Conservation (phyloP, 257 asterid genomes). For the Avicennia marina region DNA sequence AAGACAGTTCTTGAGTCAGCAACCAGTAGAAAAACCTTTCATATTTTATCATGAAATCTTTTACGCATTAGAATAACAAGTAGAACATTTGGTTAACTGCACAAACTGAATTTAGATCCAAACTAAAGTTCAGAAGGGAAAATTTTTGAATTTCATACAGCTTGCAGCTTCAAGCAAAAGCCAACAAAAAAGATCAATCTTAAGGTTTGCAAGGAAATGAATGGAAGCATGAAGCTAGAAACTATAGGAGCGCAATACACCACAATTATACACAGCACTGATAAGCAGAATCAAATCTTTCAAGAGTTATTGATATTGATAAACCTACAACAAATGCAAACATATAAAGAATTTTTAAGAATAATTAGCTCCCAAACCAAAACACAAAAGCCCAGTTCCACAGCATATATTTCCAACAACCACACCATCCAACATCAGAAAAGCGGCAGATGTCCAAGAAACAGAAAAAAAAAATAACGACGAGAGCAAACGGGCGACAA, state of each 20-base stretch:
- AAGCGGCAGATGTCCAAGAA: not conserved
- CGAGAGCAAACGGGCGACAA: not conserved
- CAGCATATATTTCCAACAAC: not conserved
- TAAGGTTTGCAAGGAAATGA: not conserved
- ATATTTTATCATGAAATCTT: too few species aligned
- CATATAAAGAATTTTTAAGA: not conserved
- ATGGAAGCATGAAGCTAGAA: not conserved
- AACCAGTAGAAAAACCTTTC: not conserved
- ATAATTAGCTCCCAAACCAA: not conserved
- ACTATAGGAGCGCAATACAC: not conserved
- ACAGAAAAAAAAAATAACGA: not conserved
- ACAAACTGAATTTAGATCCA: not conserved
- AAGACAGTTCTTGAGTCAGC: too few species aligned
- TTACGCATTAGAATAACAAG: too few species aligned
- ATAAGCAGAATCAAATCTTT: not conserved
- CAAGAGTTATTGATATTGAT: not conserved
- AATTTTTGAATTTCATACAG: not conserved
- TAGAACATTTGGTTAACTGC: not conserved
- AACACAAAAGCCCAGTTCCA: not conserved
- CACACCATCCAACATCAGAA: not conserved
- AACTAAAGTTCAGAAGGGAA: not conserved
- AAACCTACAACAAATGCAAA: constrained; percentile 6
- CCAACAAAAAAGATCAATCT: not conserved
- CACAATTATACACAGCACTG: not conserved
- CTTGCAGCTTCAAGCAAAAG: not conserved